A percentile compares a stretch with the other conserved stretches of the same genome.
Evolutionary conservation across 2,329 filamentous ascomycete species (phyloP).

Genomic region (Capronia americana): DNA sequence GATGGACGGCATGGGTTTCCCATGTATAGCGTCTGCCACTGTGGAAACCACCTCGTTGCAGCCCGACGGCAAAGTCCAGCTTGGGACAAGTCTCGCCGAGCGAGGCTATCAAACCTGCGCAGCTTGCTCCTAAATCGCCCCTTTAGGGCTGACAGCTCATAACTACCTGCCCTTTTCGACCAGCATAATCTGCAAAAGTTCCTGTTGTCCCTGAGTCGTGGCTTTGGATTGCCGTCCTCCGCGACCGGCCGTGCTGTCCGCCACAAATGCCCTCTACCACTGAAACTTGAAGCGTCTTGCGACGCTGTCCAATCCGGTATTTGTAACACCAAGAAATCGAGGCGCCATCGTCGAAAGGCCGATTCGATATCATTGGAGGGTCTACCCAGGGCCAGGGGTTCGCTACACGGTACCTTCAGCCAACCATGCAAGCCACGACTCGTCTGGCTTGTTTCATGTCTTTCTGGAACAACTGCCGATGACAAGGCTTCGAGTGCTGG

Average conservation of each 20-base stretch:
- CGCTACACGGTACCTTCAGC: background rate
- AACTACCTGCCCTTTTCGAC: constrained; percentile 3
- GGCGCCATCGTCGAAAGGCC: background rate
- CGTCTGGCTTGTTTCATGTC: constrained; percentile 10
- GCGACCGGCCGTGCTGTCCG: background rate
- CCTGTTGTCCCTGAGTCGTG: background rate
- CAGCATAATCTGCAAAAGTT: constrained; percentile 5
- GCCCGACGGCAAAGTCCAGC: constrained; percentile 3
- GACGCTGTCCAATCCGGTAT: background rate
- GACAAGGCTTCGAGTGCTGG: background rate
- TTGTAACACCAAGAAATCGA: background rate
- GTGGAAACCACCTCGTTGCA: constrained; percentile 1
- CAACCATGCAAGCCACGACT: constrained; percentile 1
- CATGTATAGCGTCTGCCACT: background rate
- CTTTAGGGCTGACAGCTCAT: constrained; percentile 4
- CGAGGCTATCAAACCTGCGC: background rate
- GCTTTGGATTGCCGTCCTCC: background rate
- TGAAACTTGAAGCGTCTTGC: background rate
- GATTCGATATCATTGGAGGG: background rate
- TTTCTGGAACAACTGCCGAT: constrained; percentile 8
- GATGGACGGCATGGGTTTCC: constrained; percentile 7
- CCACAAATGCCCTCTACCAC: background rate
- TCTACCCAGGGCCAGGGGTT: background rate
- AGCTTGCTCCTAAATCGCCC: background rate
- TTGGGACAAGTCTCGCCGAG: background rate